These are phyloP conservation scores for Nadsonia starkeyi-henricii DNA, from an alignment of 1,139 yeast genomes.

Conservation along the genomic window DNA sequence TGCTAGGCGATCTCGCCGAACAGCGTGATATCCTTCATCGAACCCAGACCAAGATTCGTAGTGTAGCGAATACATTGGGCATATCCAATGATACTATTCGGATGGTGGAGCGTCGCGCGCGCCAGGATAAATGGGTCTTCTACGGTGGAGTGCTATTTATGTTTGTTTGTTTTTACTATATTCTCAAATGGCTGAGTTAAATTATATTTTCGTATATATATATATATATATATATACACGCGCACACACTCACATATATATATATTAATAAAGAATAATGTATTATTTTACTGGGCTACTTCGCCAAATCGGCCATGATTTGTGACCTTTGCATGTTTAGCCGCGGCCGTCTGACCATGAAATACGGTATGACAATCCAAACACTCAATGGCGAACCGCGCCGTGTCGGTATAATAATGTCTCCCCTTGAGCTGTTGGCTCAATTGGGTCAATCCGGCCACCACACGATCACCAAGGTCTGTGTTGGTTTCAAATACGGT, in stretches of 20 bases:
- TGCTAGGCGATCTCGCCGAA: constrained; percentile 74
- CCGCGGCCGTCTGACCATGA: constrained; percentile 55
- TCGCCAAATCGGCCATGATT: constrained; percentile 60
- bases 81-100: constrained; percentile 77
- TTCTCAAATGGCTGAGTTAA: constrained; percentile 50
- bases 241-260: no score
- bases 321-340: constrained; percentile 48
- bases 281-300: not conserved
- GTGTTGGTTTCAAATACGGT: constrained; percentile 26
- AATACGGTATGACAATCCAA: constrained; percentile 39
- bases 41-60: constrained; percentile 52
- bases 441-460: constrained; percentile 29
- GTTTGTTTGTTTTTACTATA: constrained; percentile 55
- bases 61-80: constrained; percentile 68
- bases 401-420: constrained; percentile 57
- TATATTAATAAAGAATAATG: no score
- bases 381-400: constrained; percentile 45
- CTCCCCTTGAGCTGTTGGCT: constrained; percentile 34
- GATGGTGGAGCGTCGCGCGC: constrained; percentile 70
- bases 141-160: constrained; percentile 58
- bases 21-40: constrained; percentile 61
- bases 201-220: not conserved
- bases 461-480: constrained; percentile 22
- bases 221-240: no score
- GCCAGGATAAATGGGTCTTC: constrained; percentile 78